phyloP scores from a whole-genome alignment of 371 early-diverging fungal species.

The Lichtheimia hyalospora region DNA sequence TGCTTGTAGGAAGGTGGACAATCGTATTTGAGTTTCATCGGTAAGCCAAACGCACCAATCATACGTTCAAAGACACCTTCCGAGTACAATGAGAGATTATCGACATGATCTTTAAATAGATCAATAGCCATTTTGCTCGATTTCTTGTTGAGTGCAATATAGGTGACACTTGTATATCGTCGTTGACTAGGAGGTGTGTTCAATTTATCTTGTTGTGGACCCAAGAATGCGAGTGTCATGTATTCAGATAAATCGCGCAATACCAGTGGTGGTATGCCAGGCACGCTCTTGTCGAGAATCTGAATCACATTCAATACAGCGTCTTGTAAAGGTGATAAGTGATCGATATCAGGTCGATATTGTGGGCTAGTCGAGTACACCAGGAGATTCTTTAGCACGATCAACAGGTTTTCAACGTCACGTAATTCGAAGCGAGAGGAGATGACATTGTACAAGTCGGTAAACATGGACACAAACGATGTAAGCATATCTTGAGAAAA shows the following conservation, averaged over 20 bases:
- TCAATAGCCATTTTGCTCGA: constrained; percentile 57
- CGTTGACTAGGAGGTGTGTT: constrained; percentile 35
- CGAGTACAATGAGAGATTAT: constrained; percentile 55
- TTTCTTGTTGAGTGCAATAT: constrained; percentile 75
- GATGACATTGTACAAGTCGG: constrained; percentile 64
- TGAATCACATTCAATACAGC: constrained; percentile 55
- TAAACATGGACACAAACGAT: constrained; percentile 64
- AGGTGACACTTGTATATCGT: constrained; percentile 54
- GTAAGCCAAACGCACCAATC: constrained; percentile 64
- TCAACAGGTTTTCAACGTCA: constrained; percentile 58
- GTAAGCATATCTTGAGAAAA: constrained; percentile 83
- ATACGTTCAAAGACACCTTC: constrained; percentile 70
- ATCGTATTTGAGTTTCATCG: constrained; percentile 77
- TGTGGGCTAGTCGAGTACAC: constrained; percentile 57
- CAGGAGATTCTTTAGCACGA: constrained; percentile 56
- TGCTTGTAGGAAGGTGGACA: constrained; percentile 75
- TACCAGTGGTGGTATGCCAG: constrained; percentile 45
- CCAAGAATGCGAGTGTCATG: constrained; percentile 54
- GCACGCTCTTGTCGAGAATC: constrained; percentile 37
- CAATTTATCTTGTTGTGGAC: constrained; percentile 33
- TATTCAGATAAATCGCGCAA: constrained; percentile 51
- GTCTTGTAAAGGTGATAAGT: constrained; percentile 58
- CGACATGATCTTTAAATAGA: constrained; percentile 57
- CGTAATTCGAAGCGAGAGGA: constrained; percentile 42
- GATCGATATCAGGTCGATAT: constrained; percentile 55